Percentiles rank a stretch among this genome's conserved stretches.
Evolutionary conservation across 306 rosid genomes (phyloP).

Genomic region (Delonix regia): DNA sequence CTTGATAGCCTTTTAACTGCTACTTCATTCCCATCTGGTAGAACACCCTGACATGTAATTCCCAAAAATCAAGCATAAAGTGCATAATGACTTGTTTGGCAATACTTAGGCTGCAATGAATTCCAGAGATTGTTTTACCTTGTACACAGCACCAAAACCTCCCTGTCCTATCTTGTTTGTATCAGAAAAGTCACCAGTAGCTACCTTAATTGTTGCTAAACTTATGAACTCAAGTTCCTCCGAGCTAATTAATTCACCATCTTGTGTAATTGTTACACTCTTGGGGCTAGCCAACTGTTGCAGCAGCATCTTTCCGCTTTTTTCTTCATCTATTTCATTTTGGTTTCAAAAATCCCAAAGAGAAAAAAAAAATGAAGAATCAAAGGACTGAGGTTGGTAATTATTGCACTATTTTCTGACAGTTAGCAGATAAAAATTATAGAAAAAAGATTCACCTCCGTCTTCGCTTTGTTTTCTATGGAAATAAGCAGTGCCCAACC

Average conservation of each 20-base stretch:
- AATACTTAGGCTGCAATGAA: background rate
- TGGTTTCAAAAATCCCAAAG: background rate
- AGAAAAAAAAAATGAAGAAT: background rate
- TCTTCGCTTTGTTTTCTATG: background rate
- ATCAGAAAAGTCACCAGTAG: slow-evolving; percentile 47
- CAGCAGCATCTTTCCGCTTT: slow-evolving; percentile 28
- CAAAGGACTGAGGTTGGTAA: background rate
- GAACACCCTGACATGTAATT: slow-evolving; percentile 51
- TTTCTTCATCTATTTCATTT: slow-evolving; percentile 45
- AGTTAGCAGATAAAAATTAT: background rate
- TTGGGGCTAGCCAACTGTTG: slow-evolving; percentile 38
- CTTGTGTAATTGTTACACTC: slow-evolving; percentile 48
- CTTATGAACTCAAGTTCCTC: slow-evolving; percentile 51
- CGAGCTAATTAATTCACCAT: slow-evolving; percentile 54
- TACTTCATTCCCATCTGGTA: slow-evolving; percentile 57
- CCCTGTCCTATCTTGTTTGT: slow-evolving; percentile 57
- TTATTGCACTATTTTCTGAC: background rate
- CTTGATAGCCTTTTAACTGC: slow-evolving; percentile 67
- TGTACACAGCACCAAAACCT: slow-evolving; percentile 41
- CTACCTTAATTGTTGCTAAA: slow-evolving; percentile 31
- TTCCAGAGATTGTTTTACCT: background rate
- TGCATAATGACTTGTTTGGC: slow-evolving; percentile 19
- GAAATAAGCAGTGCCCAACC: slow-evolving; percentile 16
- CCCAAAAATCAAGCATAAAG: background rate
- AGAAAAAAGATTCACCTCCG: slow-evolving; percentile 35